Conservation (phyloP, 148 eudicot species). For the Rhododendron griersonianum region DNA sequence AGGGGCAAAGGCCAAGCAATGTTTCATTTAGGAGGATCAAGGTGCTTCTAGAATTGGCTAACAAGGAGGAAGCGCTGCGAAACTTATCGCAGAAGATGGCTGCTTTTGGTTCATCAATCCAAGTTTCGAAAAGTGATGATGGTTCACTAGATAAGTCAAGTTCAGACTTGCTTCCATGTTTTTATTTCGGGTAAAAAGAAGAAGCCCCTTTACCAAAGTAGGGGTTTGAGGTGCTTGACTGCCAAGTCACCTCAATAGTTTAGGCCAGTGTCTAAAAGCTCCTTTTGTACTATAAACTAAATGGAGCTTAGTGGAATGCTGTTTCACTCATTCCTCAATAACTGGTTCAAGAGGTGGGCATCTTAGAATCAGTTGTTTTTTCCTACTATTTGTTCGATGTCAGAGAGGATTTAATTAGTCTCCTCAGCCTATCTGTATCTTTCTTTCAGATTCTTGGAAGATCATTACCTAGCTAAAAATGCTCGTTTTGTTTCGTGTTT, state of each 20-base stretch:
- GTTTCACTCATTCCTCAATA: neutral
- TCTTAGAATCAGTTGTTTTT: neutral
- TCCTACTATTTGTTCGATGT: neutral
- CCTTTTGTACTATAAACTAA: neutral
- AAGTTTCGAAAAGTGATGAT: slow-evolving; percentile 18
- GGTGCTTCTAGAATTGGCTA: slow-evolving; percentile 89
- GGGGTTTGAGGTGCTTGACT: neutral
- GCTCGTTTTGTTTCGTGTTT: too few species aligned
- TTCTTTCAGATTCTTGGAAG: neutral
- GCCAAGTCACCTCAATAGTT: neutral
- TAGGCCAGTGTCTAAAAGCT: neutral
- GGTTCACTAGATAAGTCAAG: neutral
- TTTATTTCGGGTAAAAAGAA: too few species aligned
- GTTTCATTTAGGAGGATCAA: slow-evolving; percentile 78
- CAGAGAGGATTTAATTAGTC: neutral
- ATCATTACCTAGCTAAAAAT: neutral
- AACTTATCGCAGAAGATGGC: slow-evolving; percentile 60
- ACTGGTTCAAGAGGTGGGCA: neutral
- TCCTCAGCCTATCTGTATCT: neutral
- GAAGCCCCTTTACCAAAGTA: neutral
- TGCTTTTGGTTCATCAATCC: slow-evolving; percentile 36
- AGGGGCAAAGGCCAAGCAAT: slow-evolving; percentile 78
- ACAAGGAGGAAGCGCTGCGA: slow-evolving; percentile 46
- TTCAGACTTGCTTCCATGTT: slow-evolving; percentile 1
- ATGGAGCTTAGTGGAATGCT: neutral